Percentiles rank a stretch among this genome's conserved stretches.
Conservation (phyloP, 2,329 filamentous ascomycete genomes). For the Biscogniauxia marginata region DNA sequence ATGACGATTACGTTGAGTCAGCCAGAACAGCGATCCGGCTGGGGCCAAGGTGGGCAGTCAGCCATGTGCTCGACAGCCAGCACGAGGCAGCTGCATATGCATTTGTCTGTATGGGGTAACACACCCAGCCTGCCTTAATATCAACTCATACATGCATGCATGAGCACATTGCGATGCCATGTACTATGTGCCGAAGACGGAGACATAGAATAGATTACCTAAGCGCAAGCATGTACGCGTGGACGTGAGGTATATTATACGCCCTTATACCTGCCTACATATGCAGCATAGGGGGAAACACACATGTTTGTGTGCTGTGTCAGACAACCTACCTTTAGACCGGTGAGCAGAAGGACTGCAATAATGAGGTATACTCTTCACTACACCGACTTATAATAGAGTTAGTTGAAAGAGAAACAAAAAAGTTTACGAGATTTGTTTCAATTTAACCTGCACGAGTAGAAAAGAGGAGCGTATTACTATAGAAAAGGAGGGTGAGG, state of each 20-base stretch:
- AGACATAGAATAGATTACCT: background rate
- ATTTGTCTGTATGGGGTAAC: background rate
- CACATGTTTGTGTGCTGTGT: too few relatives aligned
- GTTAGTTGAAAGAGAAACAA: too few relatives aligned
- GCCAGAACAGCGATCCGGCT: background rate
- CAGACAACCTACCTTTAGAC: background rate
- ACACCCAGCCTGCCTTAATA: background rate
- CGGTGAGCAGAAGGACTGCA: background rate
- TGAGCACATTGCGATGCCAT: background rate
- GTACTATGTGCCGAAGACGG: background rate
- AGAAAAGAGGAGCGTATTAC: background rate
- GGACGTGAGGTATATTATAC: too few relatives aligned
- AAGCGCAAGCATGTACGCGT: background rate
- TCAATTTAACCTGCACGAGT: background rate
- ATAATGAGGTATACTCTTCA: background rate
- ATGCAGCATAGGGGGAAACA: background rate
- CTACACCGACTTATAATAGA: background rate
- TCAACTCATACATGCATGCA: background rate
- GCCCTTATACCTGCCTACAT: background rate
- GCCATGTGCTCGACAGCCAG: background rate
- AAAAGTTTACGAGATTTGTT: too few relatives aligned
- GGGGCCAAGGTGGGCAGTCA: background rate
- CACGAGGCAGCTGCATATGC: background rate
- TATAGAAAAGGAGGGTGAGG: too few relatives aligned
- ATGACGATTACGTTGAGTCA: background rate